Evolutionary conservation across 768 basidiomycete species (phyloP), one percentile per base, ranked within the genome.

Genomic region (Termitomyces sp.): DNA sequence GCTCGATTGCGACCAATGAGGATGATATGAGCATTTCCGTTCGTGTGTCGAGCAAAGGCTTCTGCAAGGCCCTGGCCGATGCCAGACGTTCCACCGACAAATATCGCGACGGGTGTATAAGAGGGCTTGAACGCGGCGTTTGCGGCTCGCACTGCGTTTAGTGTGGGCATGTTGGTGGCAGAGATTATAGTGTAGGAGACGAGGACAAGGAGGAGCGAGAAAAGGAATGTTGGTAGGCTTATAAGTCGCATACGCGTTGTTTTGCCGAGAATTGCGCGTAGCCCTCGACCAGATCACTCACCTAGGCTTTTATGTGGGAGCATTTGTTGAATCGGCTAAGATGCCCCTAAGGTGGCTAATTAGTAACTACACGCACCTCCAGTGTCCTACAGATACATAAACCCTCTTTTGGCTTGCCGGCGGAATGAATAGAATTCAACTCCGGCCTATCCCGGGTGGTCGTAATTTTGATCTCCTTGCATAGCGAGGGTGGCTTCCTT

Each of bases 1-100:
- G 67, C 67, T 39, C 72, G 68, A 64, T 79, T 81, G 43, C 80
- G 74, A 5, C 81, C 81, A 43, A 78, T 66, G 54, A 83, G 71
- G 58, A 81, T 64, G 65, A 82, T 79, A 54, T 76, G 75, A 7
- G 73, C 72, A 45, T 75, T 73, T 10, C 80, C 79, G 27, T 74
- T 67, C 1, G 75, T 76, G 64, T 74, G 68, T 1, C 63, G 59
- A 5, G 74, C 79, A 58, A 82, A 77, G 5, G 72, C 68, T 43
- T 74, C 71, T 1, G 74, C 77, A 61, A 77, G 73, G 0, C 71
- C 74, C 55, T 73, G 71, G 0, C 80, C 80, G 14, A 76, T 74
- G 16, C 76, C 79, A 6, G 73, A 72, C 6, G 74, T 75, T 3
- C 75, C 76, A 8, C 74, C 75, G 19, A 75, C 68, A 45, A 75